Evolutionary conservation across 2,329 filamentous ascomycete species (phyloP), one percentile per base, ranked within the genome.

Genomic region (Sarocladiaceae sp.): DNA sequence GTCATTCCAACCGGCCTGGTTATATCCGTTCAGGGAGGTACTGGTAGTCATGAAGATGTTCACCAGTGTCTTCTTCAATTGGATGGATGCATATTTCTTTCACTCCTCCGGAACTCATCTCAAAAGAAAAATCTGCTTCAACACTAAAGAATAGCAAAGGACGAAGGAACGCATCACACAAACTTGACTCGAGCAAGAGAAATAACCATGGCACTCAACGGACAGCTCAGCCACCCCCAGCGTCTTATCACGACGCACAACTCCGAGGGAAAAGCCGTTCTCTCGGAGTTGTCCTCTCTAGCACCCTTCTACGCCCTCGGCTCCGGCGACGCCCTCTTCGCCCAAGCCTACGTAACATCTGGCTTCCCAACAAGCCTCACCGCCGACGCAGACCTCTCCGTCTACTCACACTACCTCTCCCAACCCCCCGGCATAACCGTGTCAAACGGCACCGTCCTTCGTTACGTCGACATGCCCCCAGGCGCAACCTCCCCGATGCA

Each of bases 401-500:
- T 52, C 3, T 65, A 66, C 54, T 51, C 59, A 5, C 31, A 33
- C 4, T 59, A 59, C 51, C 55, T 60, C 7, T 36, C 23, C 6
- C 42, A 51, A 11, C 57, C 59, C 3, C 64, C 64, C 3, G 66
- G 66, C 0, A 56, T 68, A 49, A 62, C 31, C 3, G 59, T 66
- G 10, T 59, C 61, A 2, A 61, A 56, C 29, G 76, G 76, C 29
- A 74, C 70, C 0, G 69, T 78, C 1, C 67, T 72, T 5, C 71
- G 75, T 2, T 68, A 75, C 37, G 74, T 79, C 7, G 77, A 80
- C 54, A 74, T 79, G 55, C 64, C 67, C 0, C 76, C 76, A 0
- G 55, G 50, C 0, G 37, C 40, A 7, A 33, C 52, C 0, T 61
- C 60, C 3, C 56, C 58, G 0, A 60, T 63, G 58, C 60, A 83